Evolutionary conservation across 257 asterid species (phyloP).

Genomic region (Rhazya stricta): DNA sequence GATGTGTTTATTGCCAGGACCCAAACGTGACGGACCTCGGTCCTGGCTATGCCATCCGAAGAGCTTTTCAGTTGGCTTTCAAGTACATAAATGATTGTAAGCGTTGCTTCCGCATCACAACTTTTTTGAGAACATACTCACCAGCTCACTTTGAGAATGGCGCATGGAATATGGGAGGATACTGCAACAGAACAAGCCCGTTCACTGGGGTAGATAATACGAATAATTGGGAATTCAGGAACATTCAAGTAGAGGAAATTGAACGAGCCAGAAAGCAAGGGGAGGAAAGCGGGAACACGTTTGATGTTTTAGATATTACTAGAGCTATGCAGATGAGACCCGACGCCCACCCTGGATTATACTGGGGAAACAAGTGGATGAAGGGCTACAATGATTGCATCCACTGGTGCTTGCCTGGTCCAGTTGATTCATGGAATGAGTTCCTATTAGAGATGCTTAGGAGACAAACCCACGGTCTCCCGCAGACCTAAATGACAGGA

Average conservation of each 20-base stretch:
- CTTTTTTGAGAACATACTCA: conserved; percentile 35
- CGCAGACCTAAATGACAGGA: not conserved
- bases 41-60: conserved; percentile 30
- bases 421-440: conserved; percentile 43
- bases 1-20: conserved; percentile 36
- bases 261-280: conserved; percentile 23
- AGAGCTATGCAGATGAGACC: conserved; percentile 42
- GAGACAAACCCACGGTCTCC: not conserved
- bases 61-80: conserved; percentile 33
- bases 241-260: conserved; percentile 34
- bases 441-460: conserved; percentile 27
- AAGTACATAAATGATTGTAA: conserved; percentile 29
- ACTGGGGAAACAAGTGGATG: conserved; percentile 34
- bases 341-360: conserved; percentile 42
- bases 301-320: conserved; percentile 38
- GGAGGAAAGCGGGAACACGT: conserved; percentile 17
- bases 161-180: conserved; percentile 44
- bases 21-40: conserved; percentile 31
- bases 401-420: conserved; percentile 57
- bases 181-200: conserved; percentile 38
- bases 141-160: conserved; percentile 48
- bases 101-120: conserved; percentile 20
- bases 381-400: conserved; percentile 48
- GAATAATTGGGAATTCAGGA: conserved; percentile 21
- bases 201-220: conserved; percentile 18